Conservation (phyloP, 1,284 basidiomycete species). For the Rhodotorula glutinis region DNA sequence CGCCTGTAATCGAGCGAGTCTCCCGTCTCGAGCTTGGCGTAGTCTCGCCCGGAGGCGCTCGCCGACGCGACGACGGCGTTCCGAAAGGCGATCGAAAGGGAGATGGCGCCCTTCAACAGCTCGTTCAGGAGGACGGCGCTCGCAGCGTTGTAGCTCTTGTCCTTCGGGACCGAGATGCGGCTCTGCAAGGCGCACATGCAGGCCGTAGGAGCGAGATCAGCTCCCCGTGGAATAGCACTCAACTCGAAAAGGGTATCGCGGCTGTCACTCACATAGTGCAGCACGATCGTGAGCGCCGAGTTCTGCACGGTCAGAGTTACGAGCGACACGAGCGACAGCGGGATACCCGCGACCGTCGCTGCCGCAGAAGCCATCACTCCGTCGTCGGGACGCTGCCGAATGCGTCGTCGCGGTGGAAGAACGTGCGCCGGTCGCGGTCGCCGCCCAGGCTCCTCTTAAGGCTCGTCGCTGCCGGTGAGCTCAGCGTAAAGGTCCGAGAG, state of each 20-base stretch:
- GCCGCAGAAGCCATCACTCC: neutral
- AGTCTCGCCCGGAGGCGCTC: constrained; percentile 1
- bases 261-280: constrained; percentile 64
- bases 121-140: constrained; percentile 90
- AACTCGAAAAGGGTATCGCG: too few species aligned
- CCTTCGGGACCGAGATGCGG: constrained; percentile 43
- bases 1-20: neutral
- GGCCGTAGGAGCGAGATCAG: neutral
- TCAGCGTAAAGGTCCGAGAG: too few species aligned
- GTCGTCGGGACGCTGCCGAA: neutral
- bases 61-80: constrained; percentile 31
- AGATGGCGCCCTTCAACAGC: constrained; percentile 84
- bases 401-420: too few species aligned
- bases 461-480: too few species aligned
- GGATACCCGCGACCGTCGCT: constrained; percentile 20
- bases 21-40: constrained; percentile 14
- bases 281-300: constrained; percentile 79
- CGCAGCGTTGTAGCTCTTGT: constrained; percentile 73
- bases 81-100: constrained; percentile 63
- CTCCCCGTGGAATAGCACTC: neutral
- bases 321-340: constrained; percentile 51
- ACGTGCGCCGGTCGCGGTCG: too few species aligned
- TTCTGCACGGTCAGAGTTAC: constrained; percentile 92
- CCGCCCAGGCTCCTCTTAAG: too few species aligned
- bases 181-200: constrained; percentile 38